Percentiles rank a stretch among this genome's conserved stretches.
These are phyloP conservation scores for Primulina tabacum DNA, from an alignment of 257 asterid genomes.

Conservation along the genomic window DNA sequence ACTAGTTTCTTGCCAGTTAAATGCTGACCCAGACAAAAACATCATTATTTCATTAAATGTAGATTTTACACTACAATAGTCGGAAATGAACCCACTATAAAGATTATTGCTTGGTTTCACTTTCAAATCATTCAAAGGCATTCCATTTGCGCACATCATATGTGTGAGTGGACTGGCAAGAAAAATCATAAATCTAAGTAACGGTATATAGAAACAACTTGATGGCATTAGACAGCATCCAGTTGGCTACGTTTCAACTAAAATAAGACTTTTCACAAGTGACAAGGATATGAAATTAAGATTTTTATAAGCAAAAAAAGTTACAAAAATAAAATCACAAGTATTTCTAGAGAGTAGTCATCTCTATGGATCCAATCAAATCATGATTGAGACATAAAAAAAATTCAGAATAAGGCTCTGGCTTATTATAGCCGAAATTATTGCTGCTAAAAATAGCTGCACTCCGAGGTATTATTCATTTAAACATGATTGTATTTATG, in stretches of 20 bases:
- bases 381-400: neutral
- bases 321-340: slow-evolving; percentile 2
- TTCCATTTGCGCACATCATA: neutral
- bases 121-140: neutral
- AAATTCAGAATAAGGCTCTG: neutral
- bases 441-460: neutral
- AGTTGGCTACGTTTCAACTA: neutral
- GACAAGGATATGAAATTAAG: neutral
- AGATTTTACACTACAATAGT: neutral
- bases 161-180: neutral
- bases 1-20: slow-evolving; percentile 11
- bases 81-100: neutral
- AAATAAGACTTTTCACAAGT: neutral
- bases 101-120: neutral
- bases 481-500: neutral
- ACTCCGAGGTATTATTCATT: neutral
- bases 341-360: neutral
- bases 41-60: neutral
- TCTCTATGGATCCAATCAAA: neutral
- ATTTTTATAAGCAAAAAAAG: slow-evolving; percentile 2
- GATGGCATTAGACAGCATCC: neutral
- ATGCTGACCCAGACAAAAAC: neutral
- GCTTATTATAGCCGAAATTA: neutral
- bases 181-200: neutral
- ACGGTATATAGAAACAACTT: too few relatives aligned